Evolutionary conservation across 352 stramenopile species (phyloP).

Genomic region (Pythium aquatile): DNA sequence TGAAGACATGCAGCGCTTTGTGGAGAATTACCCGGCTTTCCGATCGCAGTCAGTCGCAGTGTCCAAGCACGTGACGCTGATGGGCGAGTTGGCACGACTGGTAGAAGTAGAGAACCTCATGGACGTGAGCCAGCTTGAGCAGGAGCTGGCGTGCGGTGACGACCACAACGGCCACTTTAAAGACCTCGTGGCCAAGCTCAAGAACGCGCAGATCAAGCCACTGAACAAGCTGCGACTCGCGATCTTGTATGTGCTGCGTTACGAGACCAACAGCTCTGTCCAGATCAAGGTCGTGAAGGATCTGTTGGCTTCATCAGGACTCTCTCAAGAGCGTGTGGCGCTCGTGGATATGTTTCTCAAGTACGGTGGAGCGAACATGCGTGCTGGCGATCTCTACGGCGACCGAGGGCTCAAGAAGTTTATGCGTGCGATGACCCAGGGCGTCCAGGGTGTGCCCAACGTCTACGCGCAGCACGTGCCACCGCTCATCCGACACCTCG

Average conservation of each 20-base stretch:
- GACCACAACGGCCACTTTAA: slow-evolving; percentile 84
- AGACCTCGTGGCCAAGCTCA: slow-evolving; percentile 79
- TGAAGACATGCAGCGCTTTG: slow-evolving; percentile 99
- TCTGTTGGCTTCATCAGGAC: slow-evolving; percentile 42
- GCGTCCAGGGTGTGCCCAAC: slow-evolving; percentile 95
- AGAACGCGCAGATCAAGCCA: slow-evolving; percentile 88
- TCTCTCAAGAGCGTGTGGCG: slow-evolving; percentile 45
- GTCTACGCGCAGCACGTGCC: slow-evolving; percentile 99
- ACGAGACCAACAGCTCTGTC: slow-evolving; percentile 91
- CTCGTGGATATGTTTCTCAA: slow-evolving; percentile 70
- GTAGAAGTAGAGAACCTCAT: slow-evolving; percentile 97
- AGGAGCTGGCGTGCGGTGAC: slow-evolving; percentile 85
- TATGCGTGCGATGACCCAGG: slow-evolving; percentile 91
- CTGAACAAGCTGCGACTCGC: slow-evolving; percentile 97
- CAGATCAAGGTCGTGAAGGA: slow-evolving; percentile 83
- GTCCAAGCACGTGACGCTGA: slow-evolving; percentile 99
- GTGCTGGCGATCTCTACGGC: slow-evolving; percentile 76
- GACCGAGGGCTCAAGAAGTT: slow-evolving; percentile 86
- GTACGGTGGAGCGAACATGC: slow-evolving; percentile 64
- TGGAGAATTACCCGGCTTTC: slow-evolving; percentile 98
- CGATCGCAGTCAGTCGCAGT: slow-evolving; percentile 95
- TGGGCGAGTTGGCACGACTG: slow-evolving; percentile 96
- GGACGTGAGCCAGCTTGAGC: slow-evolving; percentile 98
- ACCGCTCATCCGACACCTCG: slow-evolving; percentile 93
- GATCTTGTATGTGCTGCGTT: slow-evolving; percentile 98